Conservation (phyloP, 768 basidiomycete genomes). For the Boletus tomentosulus region DNA sequence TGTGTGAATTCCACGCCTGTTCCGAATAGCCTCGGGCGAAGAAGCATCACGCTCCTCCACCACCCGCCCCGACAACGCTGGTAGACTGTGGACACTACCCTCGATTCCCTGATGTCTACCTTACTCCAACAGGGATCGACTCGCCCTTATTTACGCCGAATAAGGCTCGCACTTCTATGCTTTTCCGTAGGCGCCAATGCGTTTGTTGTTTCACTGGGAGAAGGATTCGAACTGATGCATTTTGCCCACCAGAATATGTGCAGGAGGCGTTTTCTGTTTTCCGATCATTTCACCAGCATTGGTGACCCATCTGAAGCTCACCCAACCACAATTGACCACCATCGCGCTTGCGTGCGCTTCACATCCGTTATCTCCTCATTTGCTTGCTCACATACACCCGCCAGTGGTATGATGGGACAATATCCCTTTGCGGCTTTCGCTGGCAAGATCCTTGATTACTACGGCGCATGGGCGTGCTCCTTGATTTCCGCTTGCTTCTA, state of each 20-base stretch:
- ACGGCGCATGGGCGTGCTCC: constrained; percentile 68
- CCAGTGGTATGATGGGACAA: constrained; percentile 78
- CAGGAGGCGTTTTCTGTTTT: constrained; percentile 79
- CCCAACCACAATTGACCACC: constrained; percentile 75
- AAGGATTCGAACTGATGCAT: neutral
- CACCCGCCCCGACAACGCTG: neutral
- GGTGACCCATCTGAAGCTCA: constrained; percentile 54
- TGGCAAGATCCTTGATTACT: constrained; percentile 62
- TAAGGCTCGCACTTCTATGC: constrained; percentile 37
- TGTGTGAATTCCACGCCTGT: neutral
- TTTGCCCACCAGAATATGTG: constrained; percentile 49
- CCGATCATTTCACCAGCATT: constrained; percentile 67
- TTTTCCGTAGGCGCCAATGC: constrained; percentile 60
- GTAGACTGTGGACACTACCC: neutral
- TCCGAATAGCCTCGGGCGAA: neutral
- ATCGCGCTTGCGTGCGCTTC: constrained; percentile 70
- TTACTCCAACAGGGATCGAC: neutral
- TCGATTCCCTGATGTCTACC: constrained; percentile 12
- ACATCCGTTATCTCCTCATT: constrained; percentile 19
- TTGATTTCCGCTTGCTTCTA: constrained; percentile 57
- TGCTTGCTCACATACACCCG: neutral
- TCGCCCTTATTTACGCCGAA: constrained; percentile 16
- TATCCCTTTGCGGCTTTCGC: constrained; percentile 71
- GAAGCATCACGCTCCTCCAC: neutral
- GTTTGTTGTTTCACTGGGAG: constrained; percentile 37